Percentiles rank a stretch among this genome's conserved stretches.
phyloP scores from a whole-genome alignment of 208 protist species.

The Vickermania ingenoplastis region DNA sequence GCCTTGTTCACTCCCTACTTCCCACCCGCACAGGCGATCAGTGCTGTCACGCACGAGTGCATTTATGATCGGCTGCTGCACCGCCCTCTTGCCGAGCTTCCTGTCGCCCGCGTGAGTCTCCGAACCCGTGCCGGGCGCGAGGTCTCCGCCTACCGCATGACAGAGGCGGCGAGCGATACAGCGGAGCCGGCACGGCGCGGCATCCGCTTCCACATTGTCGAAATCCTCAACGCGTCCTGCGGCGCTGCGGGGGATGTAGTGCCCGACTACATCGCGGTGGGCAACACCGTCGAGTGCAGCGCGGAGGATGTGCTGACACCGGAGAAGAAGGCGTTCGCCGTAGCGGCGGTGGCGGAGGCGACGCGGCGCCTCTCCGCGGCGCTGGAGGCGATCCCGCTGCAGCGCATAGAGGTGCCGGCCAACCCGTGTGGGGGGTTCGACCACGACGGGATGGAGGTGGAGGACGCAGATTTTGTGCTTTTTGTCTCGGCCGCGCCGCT shows the following conservation, averaged over 20 bases:
- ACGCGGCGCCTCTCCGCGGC: conserved; percentile 14
- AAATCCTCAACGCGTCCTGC: conserved; percentile 12
- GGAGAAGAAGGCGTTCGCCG: conserved; percentile 11
- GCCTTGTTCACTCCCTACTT: no score
- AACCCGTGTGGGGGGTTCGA: conserved; percentile 9
- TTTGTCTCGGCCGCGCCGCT: conserved; percentile 28
- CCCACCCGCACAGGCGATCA: no score
- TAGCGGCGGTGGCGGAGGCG: conserved; percentile 10
- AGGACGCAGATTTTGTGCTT: conserved; percentile 31
- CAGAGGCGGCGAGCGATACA: no score
- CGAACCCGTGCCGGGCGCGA: no score
- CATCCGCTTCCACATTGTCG: conserved; percentile 23
- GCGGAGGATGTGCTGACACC: conserved; percentile 26
- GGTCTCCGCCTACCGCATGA: no score
- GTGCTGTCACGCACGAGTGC: no score
- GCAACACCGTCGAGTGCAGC: conserved; percentile 11
- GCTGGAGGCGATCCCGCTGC: conserved; percentile 18
- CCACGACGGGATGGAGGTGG: conserved; percentile 3
- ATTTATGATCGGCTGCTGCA: no score
- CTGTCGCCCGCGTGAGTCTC: no score
- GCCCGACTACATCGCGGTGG: conserved; percentile 1
- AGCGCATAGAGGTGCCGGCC: conserved; percentile 6
- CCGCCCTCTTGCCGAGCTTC: no score
- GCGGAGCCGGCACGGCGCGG: no score
- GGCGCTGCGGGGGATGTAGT: conserved; percentile 11